A percentile compares a stretch with the other conserved stretches of the same genome.
These are phyloP conservation scores for Pythium brassicae DNA, from an alignment of 352 stramenopile species.

Conservation along the genomic window DNA sequence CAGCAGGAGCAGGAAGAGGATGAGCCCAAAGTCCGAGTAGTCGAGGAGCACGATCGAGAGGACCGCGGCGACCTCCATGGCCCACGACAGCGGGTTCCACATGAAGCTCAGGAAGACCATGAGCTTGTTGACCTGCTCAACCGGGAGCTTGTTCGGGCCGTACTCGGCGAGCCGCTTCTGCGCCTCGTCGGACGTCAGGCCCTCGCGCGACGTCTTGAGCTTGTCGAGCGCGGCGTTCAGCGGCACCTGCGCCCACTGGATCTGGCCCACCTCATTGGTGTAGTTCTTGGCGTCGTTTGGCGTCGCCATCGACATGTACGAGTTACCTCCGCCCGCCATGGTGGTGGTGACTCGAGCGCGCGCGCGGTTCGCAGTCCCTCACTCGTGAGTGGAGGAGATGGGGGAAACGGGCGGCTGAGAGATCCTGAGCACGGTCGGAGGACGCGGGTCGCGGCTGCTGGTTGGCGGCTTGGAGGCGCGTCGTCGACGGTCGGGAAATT, in stretches of 20 bases:
- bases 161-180: constrained; percentile 71
- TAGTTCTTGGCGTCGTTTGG: constrained; percentile 79
- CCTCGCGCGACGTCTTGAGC: constrained; percentile 66
- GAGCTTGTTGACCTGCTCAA: constrained; percentile 76
- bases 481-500: constrained; percentile 56
- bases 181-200: constrained; percentile 70
- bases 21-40: constrained; percentile 71
- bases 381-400: not conserved
- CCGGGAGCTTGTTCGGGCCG: constrained; percentile 78
- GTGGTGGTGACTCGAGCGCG: too few relatives aligned
- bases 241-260: constrained; percentile 69
- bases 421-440: constrained; percentile 2
- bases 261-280: constrained; percentile 70
- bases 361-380: constrained; percentile 14
- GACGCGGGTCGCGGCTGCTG: constrained; percentile 1
- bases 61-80: constrained; percentile 73
- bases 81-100: constrained; percentile 82
- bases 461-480: constrained; percentile 7
- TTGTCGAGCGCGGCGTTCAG: constrained; percentile 81
- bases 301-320: constrained; percentile 76
- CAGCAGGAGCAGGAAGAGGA: constrained; percentile 64
- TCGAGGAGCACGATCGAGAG: constrained; percentile 75
- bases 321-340: constrained; percentile 55
- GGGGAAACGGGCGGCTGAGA: constrained; percentile 2
- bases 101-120: constrained; percentile 76